phyloP scores from a whole-genome alignment of 2,329 filamentous ascomycete species.

The Monosporascus ibericus region DNA sequence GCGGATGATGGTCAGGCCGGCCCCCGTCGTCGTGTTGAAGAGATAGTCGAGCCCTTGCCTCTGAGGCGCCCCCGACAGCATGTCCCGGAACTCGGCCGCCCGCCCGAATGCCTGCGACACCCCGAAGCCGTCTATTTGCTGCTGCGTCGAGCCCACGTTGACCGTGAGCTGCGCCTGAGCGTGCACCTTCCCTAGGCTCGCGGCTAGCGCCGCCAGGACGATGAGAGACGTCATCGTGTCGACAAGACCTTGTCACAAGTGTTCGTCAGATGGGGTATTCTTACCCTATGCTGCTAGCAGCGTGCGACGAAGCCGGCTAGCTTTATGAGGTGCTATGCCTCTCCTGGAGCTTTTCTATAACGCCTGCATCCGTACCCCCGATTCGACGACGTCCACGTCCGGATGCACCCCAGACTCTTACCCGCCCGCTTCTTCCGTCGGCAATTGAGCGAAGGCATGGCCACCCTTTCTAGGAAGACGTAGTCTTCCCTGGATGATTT shows the following conservation, averaged over 20 bases:
- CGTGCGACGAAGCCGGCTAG: too few relatives aligned
- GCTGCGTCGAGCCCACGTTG: constrained; percentile 20
- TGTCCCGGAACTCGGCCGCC: constrained; percentile 33
- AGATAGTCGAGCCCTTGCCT: constrained; percentile 37
- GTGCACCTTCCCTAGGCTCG: constrained; percentile 4
- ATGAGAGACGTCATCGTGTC: constrained; percentile 5
- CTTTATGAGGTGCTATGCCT: too few relatives aligned
- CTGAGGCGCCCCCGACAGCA: constrained; percentile 23
- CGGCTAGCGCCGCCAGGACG: constrained; percentile 5
- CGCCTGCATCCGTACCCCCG: too few relatives aligned
- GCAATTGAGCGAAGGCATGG: neutral
- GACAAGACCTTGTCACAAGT: too few relatives aligned
- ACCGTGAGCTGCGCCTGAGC: constrained; percentile 23
- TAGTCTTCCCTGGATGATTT: too few relatives aligned
- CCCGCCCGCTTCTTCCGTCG: too few relatives aligned
- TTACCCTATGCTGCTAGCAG: too few relatives aligned
- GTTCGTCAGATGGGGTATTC: too few relatives aligned
- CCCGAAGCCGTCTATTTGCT: constrained; percentile 41
- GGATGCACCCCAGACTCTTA: too few relatives aligned
- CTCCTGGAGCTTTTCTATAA: too few relatives aligned
- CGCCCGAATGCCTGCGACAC: constrained; percentile 42
- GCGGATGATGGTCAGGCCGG: constrained; percentile 44
- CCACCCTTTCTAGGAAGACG: neutral
- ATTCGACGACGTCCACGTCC: too few relatives aligned
- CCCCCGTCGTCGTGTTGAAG: constrained; percentile 38